Evolutionary conservation across 2,329 filamentous ascomycete genomes (phyloP), one percentile per base, ranked within the genome.

Genomic region (Knufia fluminis): DNA sequence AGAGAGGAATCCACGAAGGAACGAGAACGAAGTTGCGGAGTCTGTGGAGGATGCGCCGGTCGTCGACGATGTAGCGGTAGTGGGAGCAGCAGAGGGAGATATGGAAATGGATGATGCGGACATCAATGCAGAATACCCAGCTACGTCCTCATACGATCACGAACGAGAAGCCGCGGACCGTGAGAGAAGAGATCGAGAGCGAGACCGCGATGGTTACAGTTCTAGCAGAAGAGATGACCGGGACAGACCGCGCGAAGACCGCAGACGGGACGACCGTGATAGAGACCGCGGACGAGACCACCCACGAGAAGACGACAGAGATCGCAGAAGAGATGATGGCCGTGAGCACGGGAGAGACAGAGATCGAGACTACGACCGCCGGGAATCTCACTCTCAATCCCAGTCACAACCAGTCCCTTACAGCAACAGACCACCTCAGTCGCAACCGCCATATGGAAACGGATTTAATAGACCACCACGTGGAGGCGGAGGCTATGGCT

Each of bases 51-150:
- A 35, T 10, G 46, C 19, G 6, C n/a, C 22, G 17, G 16, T 33
- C 7, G 36, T 47, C 9, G 53, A 46, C 20, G 19, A 39, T 9
- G 32, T 42, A n/a, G 12, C 40, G n/a, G 28, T 38, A 3, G 32
- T 49, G 2, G 28, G 12, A 2, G 17, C 46, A 16, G 54, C 49
- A 20, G 42, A 49, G 26, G 42, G 54, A 31, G 56, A 46, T 64
- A 71, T 59, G 63, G 65, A 46, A 60, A 68, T 50, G 60, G 56
- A 64, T 61, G 50, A 42, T 12, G 51, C 49, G 23, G 49, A 28
- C n/a, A 20, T 39, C 12, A 22, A 46, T 6, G 19, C 49, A 3
- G 40, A 50, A 2, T 49, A 50, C 16, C 22, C 19, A 3, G 38
- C 46, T 16, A 24, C 46, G n/a, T 16, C 35, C 4, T 38, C 46